phyloP scores from a whole-genome alignment of 768 basidiomycete genomes.

The Hygrophoropsis aurantiaca region DNA sequence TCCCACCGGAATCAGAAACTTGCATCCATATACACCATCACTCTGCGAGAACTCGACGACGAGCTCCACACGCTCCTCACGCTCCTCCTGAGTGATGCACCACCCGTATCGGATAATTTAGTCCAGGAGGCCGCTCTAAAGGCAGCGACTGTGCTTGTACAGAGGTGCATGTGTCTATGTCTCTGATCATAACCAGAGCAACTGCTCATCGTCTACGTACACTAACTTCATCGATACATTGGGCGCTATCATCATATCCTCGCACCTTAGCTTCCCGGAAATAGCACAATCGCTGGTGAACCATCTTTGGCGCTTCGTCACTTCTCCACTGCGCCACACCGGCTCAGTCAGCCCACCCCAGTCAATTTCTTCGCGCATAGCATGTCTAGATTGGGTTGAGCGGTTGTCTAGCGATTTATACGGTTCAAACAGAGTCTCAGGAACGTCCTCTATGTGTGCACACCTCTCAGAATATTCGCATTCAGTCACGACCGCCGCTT shows the following conservation, averaged over 20 bases:
- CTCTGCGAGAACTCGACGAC: constrained; percentile 63
- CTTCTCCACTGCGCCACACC: constrained; percentile 81
- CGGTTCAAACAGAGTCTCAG: no score
- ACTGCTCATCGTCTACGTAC: background rate
- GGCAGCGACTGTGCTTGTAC: constrained; percentile 79
- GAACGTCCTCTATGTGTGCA: no score
- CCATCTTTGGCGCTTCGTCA: constrained; percentile 85
- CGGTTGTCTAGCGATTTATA: no score
- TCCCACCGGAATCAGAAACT: no score
- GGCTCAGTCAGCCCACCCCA: no score
- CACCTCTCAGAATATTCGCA: no score
- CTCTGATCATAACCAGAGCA: no score
- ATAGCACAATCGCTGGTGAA: constrained; percentile 72
- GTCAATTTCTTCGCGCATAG: no score
- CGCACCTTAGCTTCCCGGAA: constrained; percentile 65
- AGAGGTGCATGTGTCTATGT: constrained; percentile 53
- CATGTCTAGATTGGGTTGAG: no score
- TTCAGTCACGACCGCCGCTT: no score
- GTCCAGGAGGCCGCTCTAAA: constrained; percentile 90
- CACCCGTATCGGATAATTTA: constrained; percentile 78
- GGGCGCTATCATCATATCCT: background rate
- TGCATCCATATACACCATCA: constrained; percentile 77
- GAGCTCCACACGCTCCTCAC: constrained; percentile 69
- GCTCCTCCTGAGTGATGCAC: constrained; percentile 75
- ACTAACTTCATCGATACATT: no score